Percentiles rank a stretch among this genome's conserved stretches.
These are phyloP conservation scores for Blastobotrys elegans DNA, from an alignment of 1,139 yeast species.

Conservation along the genomic window DNA sequence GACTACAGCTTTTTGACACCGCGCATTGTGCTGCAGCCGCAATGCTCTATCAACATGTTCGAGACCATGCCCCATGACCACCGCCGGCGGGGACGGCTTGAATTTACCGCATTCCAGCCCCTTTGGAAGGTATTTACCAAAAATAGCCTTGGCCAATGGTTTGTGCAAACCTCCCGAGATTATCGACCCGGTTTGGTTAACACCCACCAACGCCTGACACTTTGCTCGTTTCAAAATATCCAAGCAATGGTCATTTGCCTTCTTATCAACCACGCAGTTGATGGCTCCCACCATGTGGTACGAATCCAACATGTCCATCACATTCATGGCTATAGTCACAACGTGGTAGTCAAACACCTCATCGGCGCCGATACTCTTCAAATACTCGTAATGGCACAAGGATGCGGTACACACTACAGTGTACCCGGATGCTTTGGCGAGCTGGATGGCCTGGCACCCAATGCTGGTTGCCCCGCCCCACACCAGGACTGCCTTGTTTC, in stretches of 20 bases:
- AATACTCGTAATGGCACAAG: slow-evolving; percentile 39
- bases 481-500: slow-evolving; percentile 15
- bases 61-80: background rate
- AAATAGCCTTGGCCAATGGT: background rate
- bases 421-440: slow-evolving; percentile 47
- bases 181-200: background rate
- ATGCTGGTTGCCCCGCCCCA: slow-evolving; percentile 63
- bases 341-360: slow-evolving; percentile 42
- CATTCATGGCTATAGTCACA: background rate
- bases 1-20: background rate
- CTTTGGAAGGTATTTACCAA: background rate
- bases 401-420: slow-evolving; percentile 54
- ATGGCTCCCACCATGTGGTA: background rate
- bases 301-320: background rate
- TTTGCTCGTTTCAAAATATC: background rate
- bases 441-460: slow-evolving; percentile 52
- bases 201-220: background rate
- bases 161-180: background rate
- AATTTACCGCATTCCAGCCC: background rate
- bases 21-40: background rate
- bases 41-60: background rate
- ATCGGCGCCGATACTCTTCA: slow-evolving; percentile 56
- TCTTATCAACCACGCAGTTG: background rate
- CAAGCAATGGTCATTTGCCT: background rate
- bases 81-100: background rate